Base-by-base conservation (phyloP, 495 filamentous ascomycete species). In the Penicillium diatomitis region DNA sequence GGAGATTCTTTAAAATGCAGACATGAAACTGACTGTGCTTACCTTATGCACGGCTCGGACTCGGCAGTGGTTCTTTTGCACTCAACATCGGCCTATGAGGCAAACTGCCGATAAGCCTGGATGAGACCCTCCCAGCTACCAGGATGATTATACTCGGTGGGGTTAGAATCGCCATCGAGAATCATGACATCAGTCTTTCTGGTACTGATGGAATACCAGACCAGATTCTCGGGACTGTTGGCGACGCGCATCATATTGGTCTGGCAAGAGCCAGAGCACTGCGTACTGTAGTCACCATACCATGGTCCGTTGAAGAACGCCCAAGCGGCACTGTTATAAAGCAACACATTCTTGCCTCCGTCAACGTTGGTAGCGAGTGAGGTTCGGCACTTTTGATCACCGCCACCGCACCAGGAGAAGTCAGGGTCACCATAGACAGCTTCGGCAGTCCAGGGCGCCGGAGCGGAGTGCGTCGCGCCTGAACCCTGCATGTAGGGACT, bases 111-210 rank as follows among this genome's bases (percentile, higher is more conserved):
- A 51, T 64, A 69, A 9, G 62, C 71, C n/a, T 68, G 78, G 55
- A 81, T 65, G 51, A 76, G 69, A n/a, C 74, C 76, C 32, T 77
- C 79, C 77, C 78, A 82, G 10, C 73, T 70, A 28, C 79, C 78
- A 1, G 70, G 71, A 49, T 77, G 80, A 4, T 66, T 64, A 32
- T 58, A 48, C 61, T 72, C 60, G 35, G 52, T 61, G 5, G 60
- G 67, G 12, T 73, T 58, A 2, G 58, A 56, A 38, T 49, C 44
- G 7, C 54, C 56, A 38, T 65, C 58, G 0, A 69, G 47, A 5
- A 77, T 55, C 57, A 79, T 61, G 43, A 76, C 73, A 47, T 56
- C 60, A 33, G 63, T 61, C 33, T 63, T 64, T 54, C 72, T 71
- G 11, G 65, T 72, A 10, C 66, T 64, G n/a, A 69, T 53, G 4